Evolutionary conservation across 1,284 basidiomycete genomes (phyloP).

Genomic region (Ganoderma multipileum): DNA sequence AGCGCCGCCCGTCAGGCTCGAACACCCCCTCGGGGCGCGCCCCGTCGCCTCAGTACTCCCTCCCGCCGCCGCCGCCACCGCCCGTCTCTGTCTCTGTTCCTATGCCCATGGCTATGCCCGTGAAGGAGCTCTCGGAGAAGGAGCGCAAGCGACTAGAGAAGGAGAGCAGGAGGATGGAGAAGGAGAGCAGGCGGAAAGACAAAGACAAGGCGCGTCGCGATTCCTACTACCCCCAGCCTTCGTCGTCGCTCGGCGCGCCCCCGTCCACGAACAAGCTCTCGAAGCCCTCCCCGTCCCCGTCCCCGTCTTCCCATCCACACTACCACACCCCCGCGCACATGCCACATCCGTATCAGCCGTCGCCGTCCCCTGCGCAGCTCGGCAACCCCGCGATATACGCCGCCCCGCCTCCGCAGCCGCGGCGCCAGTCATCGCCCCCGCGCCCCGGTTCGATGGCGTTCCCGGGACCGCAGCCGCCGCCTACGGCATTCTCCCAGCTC

Average conservation of each 20-base stretch:
- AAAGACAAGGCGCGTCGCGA: conserved; percentile 2
- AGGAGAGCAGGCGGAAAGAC: conserved; percentile 40
- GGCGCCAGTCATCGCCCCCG: conserved; percentile 6
- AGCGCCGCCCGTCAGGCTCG: conserved; percentile 15
- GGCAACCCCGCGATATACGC: conserved; percentile 51
- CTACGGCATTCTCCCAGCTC: background rate
- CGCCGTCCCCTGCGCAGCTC: conserved; percentile 53
- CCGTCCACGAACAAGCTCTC: conserved; percentile 17
- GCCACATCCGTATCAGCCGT: conserved; percentile 45
- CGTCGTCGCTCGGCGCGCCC: conserved; percentile 8
- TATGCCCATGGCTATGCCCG: background rate
- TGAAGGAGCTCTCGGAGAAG: conserved; percentile 30
- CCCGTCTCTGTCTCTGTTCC: background rate
- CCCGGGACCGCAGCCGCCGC: conserved; percentile 4
- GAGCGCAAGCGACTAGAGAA: conserved; percentile 38
- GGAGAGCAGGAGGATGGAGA: conserved; percentile 40
- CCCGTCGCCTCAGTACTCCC: conserved; percentile 7
- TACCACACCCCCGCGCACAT: conserved; percentile 35
- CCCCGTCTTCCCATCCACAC: conserved; percentile 2
- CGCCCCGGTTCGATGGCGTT: conserved; percentile 16
- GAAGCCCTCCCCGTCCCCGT: conserved; percentile 12
- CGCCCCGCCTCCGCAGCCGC: conserved; percentile 39
- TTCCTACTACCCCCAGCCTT: background rate
- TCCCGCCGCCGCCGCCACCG: background rate
- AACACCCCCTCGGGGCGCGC: conserved; percentile 3